These are phyloP conservation scores for Sicyos edulis DNA, from an alignment of 306 rosid species.

Conservation along the genomic window DNA sequence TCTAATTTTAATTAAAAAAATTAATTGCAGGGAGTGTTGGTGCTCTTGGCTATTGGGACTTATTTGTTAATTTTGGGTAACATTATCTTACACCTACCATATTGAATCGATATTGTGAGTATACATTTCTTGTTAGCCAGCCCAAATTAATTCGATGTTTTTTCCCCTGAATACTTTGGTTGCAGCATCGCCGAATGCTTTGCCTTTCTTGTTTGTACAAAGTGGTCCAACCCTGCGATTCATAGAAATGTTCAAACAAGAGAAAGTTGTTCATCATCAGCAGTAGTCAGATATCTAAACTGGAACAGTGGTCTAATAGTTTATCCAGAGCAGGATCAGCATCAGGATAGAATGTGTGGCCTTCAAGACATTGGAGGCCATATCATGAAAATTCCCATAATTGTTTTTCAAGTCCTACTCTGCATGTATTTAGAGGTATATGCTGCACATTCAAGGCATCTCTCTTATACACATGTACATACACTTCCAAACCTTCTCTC, in stretches of 20 bases:
- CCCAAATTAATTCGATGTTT: neutral
- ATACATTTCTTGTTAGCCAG: neutral
- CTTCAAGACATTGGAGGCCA: constrained; percentile 97
- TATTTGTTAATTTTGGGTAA: constrained; percentile 89
- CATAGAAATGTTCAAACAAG: constrained; percentile 59
- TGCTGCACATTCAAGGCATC: constrained; percentile 3
- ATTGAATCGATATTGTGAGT: neutral
- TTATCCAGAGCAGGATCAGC: constrained; percentile 69
- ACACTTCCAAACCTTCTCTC: neutral
- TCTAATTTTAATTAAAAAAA: constrained; percentile 23
- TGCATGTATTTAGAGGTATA: constrained; percentile 92
- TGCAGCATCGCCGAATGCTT: constrained; percentile 93
- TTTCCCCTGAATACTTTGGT: constrained; percentile 10
- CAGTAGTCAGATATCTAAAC: constrained; percentile 73
- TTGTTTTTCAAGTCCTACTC: constrained; percentile 82
- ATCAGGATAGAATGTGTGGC: constrained; percentile 59
- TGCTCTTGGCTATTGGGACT: constrained; percentile 98
- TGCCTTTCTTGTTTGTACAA: constrained; percentile 96
- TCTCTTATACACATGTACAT: no score
- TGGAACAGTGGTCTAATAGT: constrained; percentile 71
- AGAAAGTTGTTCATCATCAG: constrained; percentile 74
- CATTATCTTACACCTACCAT: constrained; percentile 28
- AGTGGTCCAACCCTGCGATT: constrained; percentile 97
- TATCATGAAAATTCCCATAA: constrained; percentile 79
- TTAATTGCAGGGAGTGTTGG: constrained; percentile 64